phyloP scores from a whole-genome alignment of 768 basidiomycete genomes.

The Galerina marginata region DNA sequence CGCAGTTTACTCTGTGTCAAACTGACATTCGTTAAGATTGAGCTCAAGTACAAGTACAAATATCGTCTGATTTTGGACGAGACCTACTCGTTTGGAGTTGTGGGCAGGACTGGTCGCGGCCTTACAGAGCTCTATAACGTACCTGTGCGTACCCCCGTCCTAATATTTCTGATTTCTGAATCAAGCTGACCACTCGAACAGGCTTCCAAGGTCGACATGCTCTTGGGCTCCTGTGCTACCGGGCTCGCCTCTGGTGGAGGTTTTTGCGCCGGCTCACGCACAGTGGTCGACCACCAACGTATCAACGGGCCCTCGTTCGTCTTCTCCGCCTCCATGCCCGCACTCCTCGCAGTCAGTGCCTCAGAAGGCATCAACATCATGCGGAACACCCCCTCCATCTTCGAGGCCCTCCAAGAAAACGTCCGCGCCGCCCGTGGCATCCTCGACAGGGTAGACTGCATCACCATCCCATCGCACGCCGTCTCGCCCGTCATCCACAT shows the following conservation, averaged over 20 bases:
- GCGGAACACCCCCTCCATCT: slow-evolving; percentile 73
- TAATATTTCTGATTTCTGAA: neutral
- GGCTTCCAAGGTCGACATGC: slow-evolving; percentile 92
- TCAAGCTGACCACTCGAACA: slow-evolving; percentile 29
- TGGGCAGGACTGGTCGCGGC: slow-evolving; percentile 93
- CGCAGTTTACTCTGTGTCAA: neutral
- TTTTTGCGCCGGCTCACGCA: slow-evolving; percentile 89
- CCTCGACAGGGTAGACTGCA: slow-evolving; percentile 80
- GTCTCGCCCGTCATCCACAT: slow-evolving; percentile 91
- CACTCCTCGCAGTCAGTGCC: slow-evolving; percentile 85
- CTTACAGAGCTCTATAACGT: slow-evolving; percentile 95
- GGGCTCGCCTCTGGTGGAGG: slow-evolving; percentile 87
- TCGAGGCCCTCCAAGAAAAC: slow-evolving; percentile 82
- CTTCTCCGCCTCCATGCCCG: slow-evolving; percentile 94
- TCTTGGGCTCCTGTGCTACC: slow-evolving; percentile 89
- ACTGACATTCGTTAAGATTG: slow-evolving; percentile 59
- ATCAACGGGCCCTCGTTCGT: slow-evolving; percentile 97
- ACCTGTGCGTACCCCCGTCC: slow-evolving; percentile 57
- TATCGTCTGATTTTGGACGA: slow-evolving; percentile 96
- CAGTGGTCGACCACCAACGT: slow-evolving; percentile 92
- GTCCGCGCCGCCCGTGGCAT: slow-evolving; percentile 75
- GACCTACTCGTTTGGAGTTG: slow-evolving; percentile 88
- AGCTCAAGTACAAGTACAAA: slow-evolving; percentile 94
- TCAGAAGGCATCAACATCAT: slow-evolving; percentile 87
- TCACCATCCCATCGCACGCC: slow-evolving; percentile 85